Evolutionary conservation across 2,329 filamentous ascomycete species (phyloP).

Genomic region (Penicillium aurantiogriseum): DNA sequence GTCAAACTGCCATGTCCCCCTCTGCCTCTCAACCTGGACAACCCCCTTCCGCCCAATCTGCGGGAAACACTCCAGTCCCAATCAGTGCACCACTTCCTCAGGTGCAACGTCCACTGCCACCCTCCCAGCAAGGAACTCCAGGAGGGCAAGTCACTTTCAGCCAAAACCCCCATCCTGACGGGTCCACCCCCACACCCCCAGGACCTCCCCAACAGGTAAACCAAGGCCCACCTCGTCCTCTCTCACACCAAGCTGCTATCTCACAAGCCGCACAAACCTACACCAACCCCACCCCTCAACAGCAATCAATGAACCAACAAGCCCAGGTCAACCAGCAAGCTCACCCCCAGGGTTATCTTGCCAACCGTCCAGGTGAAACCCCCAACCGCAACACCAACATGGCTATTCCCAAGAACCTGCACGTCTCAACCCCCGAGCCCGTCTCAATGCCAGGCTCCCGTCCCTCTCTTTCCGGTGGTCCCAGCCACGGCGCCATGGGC

Average conservation of each 20-base stretch:
- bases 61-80: constrained; percentile 26
- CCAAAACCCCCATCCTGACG: constrained; percentile 32
- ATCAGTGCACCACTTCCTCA: constrained; percentile 22
- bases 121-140: constrained; percentile 32
- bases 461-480: constrained; percentile 79
- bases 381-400: constrained; percentile 60
- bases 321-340: constrained; percentile 37
- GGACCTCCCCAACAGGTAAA: constrained; percentile 30
- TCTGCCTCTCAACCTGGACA: constrained; percentile 36
- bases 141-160: constrained; percentile 31
- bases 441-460: constrained; percentile 70
- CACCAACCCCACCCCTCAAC: constrained; percentile 34
- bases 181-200: constrained; percentile 33
- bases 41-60: constrained; percentile 30
- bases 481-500: constrained; percentile 71
- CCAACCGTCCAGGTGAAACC: constrained; percentile 42
- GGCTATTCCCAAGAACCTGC: constrained; percentile 78
- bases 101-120: constrained; percentile 28
- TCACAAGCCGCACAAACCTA: constrained; percentile 46
- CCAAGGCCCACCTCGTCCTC: constrained; percentile 41
- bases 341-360: constrained; percentile 44
- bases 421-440: constrained; percentile 68
- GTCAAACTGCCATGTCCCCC: constrained; percentile 42
- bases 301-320: constrained; percentile 33
- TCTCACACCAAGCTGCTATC: constrained; percentile 49